These are phyloP conservation scores for Elsinoe australis DNA, from an alignment of 2,329 filamentous ascomycete genomes.

Conservation along the genomic window DNA sequence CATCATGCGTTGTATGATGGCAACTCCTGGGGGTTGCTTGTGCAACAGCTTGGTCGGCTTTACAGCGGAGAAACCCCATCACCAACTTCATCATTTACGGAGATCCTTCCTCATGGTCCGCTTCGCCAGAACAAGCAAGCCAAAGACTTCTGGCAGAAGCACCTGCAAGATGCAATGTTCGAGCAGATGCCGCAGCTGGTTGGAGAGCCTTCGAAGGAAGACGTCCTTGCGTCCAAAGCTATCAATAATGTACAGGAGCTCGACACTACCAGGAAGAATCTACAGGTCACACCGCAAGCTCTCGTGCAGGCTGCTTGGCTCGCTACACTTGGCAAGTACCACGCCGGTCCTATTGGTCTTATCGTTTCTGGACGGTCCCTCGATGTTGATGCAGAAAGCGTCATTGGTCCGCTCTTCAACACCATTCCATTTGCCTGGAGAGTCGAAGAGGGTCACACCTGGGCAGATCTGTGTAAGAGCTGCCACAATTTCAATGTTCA, in stretches of 20 bases:
- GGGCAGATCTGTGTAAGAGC: conserved; percentile 51
- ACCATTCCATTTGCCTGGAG: conserved; percentile 65
- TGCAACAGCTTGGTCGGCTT: conserved; percentile 49
- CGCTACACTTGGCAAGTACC: conserved; percentile 41
- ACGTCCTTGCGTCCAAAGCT: conserved; percentile 25
- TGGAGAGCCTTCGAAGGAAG: conserved; percentile 21
- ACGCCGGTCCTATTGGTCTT: conserved; percentile 55
- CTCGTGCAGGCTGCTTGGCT: conserved; percentile 70
- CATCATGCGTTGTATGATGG: conserved; percentile 89
- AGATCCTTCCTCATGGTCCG: conserved; percentile 63
- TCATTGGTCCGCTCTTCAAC: conserved; percentile 83
- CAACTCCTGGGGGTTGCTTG: conserved; percentile 62
- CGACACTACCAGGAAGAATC: conserved; percentile 43
- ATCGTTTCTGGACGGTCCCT: conserved; percentile 72
- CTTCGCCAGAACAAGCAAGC: conserved; percentile 45
- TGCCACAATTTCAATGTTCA: conserved; percentile 66
- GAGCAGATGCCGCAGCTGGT: conserved; percentile 27
- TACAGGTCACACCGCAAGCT: conserved; percentile 71
- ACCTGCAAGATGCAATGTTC: conserved; percentile 39
- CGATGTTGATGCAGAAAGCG: conserved; percentile 57
- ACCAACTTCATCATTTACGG: conserved; percentile 52
- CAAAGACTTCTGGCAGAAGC: conserved; percentile 59
- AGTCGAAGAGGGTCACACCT: conserved; percentile 42
- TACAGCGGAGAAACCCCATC: conserved; percentile 38
- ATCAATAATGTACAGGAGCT: conserved; percentile 42